These are phyloP conservation scores for Gossypium turneri DNA, from an alignment of 345 rosid genomes.

Conservation along the genomic window DNA sequence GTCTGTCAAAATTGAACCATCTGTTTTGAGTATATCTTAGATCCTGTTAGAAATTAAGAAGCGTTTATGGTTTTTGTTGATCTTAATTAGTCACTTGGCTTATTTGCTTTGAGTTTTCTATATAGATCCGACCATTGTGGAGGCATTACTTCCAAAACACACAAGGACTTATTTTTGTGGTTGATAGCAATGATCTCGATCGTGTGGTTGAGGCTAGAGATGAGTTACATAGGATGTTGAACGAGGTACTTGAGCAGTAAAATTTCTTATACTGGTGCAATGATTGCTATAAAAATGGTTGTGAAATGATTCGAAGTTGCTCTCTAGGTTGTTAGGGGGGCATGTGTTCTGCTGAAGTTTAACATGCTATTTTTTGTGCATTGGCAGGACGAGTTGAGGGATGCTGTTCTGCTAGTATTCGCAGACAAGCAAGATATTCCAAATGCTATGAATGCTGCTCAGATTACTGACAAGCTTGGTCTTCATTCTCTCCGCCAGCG, in stretches of 20 bases:
- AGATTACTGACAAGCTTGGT: conserved; percentile 66
- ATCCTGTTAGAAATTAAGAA: neutral
- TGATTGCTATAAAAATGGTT: neutral
- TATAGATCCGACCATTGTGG: conserved; percentile 67
- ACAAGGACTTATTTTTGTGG: conserved; percentile 79
- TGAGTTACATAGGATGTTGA: conserved; percentile 75
- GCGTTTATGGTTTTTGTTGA: neutral
- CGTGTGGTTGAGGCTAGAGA: conserved; percentile 78
- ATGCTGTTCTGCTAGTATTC: conserved; percentile 63
- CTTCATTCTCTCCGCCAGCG: conserved; percentile 62
- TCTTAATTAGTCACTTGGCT: neutral
- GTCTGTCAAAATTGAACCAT: neutral
- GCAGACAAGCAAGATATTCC: conserved; percentile 87
- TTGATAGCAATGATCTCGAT: conserved; percentile 76
- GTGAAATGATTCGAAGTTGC: neutral
- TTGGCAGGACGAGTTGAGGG: conserved; percentile 57
- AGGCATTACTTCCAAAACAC: conserved; percentile 81
- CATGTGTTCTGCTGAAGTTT: neutral
- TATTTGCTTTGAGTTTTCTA: neutral
- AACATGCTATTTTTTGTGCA: neutral
- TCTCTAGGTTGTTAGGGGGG: neutral
- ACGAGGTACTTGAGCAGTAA: conserved; percentile 40
- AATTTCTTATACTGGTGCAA: neutral
- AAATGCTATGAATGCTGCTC: conserved; percentile 65
- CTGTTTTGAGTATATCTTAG: neutral